Evolutionary conservation across 768 basidiomycete species (phyloP), one percentile per base, ranked within the genome.

Genomic region (Lactifluus hygrophoroides): DNA sequence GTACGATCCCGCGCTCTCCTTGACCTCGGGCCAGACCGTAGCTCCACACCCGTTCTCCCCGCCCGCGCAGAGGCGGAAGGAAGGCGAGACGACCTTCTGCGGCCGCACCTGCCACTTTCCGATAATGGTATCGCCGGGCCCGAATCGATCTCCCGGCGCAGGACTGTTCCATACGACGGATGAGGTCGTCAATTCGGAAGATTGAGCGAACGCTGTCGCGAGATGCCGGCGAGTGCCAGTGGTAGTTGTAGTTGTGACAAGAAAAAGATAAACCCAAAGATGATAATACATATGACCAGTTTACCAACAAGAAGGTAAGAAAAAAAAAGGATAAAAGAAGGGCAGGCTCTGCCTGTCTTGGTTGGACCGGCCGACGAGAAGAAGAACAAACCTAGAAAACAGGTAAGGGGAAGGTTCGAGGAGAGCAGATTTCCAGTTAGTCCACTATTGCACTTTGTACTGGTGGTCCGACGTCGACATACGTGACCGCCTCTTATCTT

Each of bases 31-130:
- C 66, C 68, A 68, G 3, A 70, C 61, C 9, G 68, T 61, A 13
- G 51, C 37, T 0, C 70, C 70, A 44, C 69, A 71, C 5, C 57
- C 55, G 44, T 45, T 48, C 38, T 53, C 51, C 16, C 60, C 57
- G 13, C 56, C 55, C 7, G 44, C 38, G 54, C 74, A 75, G 16
- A 75, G 68, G 45, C 65, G 66, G 60, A 75, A 71, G 0, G 72
- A 69, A 8, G 73, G 74, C 10, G 72, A 70, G 14, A 67, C 65
- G 23, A 72, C 60, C 3, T 63, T 48, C 23, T 65, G 53, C 1
- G 64, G 16, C 11, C 32, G 50, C 2, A 67, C 44, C 19, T 49
- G 65, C 74, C 74, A 74, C 37, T 69, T 59, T 11, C 65, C 70
- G 40, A 69, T 56, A 30, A 75, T 68, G 2, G 64, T 67, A 46